These are phyloP conservation scores for Pseudohalonectria lignicola DNA, from an alignment of 2,329 filamentous ascomycete species.

Conservation along the genomic window DNA sequence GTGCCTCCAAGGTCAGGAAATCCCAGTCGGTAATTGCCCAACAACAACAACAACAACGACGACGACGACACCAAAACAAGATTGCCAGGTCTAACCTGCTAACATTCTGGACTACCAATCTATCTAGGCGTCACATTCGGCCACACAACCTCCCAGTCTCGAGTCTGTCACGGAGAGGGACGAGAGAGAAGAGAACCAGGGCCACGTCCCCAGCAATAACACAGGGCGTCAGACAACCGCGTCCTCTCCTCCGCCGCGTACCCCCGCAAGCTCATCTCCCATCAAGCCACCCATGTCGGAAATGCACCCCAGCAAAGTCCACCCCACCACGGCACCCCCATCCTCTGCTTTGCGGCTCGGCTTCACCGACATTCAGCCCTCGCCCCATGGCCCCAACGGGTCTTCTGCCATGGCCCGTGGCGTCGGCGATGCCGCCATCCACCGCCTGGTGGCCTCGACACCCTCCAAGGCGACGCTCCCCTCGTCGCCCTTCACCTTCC, in stretches of 20 bases:
- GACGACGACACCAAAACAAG: too few relatives aligned
- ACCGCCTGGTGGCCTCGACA: neutral
- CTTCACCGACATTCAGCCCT: constrained; percentile 62
- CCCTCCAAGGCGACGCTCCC: constrained; percentile 37
- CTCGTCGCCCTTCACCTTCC: constrained; percentile 55
- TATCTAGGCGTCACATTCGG: constrained; percentile 1
- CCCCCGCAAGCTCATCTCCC: constrained; percentile 54
- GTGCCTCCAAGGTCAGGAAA: constrained; percentile 22
- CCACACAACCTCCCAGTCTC: constrained; percentile 21
- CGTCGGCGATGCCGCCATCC: neutral
- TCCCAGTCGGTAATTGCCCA: too few relatives aligned
- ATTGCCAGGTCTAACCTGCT: too few relatives aligned
- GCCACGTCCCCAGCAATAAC: neutral
- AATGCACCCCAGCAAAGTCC: constrained; percentile 84
- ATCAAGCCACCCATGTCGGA: constrained; percentile 64
- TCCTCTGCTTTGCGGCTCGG: constrained; percentile 75
- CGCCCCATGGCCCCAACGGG: constrained; percentile 22
- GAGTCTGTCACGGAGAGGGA: constrained; percentile 31
- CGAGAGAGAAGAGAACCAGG: constrained; percentile 20
- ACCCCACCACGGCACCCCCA: constrained; percentile 62
- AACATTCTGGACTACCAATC: too few relatives aligned
- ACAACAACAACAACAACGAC: too few relatives aligned
- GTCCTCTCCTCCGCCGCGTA: constrained; percentile 28
- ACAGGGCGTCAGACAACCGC: constrained; percentile 11
- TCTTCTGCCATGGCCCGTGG: neutral